phyloP scores from a whole-genome alignment of 805 yeast genomes.

The Saccharomycopsis fermentans region DNA sequence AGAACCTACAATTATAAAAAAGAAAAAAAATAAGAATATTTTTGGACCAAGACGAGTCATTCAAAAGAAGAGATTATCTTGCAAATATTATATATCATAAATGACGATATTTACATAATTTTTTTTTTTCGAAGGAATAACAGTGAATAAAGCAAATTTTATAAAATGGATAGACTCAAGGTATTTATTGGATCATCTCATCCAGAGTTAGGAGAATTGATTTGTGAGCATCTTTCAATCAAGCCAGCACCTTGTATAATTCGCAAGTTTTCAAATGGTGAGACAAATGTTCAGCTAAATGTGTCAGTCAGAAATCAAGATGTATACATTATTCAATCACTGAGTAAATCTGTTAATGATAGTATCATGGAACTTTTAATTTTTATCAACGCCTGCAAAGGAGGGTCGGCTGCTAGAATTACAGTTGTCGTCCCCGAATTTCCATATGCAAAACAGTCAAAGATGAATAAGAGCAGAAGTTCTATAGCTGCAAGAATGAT shows the following conservation, averaged over 20 bases:
- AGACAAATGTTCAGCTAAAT: constrained; percentile 79
- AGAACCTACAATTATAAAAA: too few species aligned
- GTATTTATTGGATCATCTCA: constrained; percentile 29
- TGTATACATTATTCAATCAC: constrained; percentile 70
- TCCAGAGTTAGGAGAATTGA: constrained; percentile 27
- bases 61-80: too few species aligned
- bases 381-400: constrained; percentile 85
- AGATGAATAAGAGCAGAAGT: constrained; percentile 23
- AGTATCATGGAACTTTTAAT: constrained; percentile 77
- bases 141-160: too few species aligned
- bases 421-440: constrained; percentile 93
- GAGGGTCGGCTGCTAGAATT: constrained; percentile 91
- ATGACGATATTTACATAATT: too few species aligned
- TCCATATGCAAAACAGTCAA: constrained; percentile 94
- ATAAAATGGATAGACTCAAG: constrained; percentile 27
- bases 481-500: constrained; percentile 25
- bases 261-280: constrained; percentile 77
- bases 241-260: constrained; percentile 32
- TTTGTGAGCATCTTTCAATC: constrained; percentile 27
- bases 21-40: too few species aligned
- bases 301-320: constrained; percentile 89
- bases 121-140: too few species aligned
- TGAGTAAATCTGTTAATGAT: constrained; percentile 67
- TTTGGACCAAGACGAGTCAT: too few species aligned
- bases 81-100: too few species aligned